A percentile compares a stretch with the other conserved stretches of the same genome.
These are phyloP conservation scores for Phytophthora pini DNA, from an alignment of 352 stramenopile genomes.

Conservation along the genomic window DNA sequence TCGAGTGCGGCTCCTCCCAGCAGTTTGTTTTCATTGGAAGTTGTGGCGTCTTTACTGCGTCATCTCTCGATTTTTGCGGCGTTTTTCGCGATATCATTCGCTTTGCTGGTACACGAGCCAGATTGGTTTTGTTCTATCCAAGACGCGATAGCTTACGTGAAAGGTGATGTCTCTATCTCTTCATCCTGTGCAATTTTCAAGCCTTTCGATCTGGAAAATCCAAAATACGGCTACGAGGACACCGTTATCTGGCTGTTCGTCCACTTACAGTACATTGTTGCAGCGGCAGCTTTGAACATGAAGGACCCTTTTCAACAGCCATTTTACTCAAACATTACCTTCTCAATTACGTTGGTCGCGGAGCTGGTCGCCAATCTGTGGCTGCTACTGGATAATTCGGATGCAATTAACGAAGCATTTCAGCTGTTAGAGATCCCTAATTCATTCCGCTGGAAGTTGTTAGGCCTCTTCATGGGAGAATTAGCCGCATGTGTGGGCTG, in stretches of 20 bases:
- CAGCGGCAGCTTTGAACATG: conserved; percentile 55
- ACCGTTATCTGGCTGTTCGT: conserved; percentile 57
- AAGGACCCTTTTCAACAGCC: conserved; percentile 54
- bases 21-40: conserved; percentile 60
- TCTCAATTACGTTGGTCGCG: conserved; percentile 29
- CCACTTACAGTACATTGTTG: conserved; percentile 50
- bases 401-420: conserved; percentile 37
- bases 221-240: conserved; percentile 41
- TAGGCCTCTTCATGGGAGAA: conserved; percentile 41
- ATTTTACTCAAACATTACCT: conserved; percentile 50
- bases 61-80: conserved; percentile 48
- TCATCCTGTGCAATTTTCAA: conserved; percentile 40
- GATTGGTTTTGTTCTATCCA: conserved; percentile 49
- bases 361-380: conserved; percentile 39
- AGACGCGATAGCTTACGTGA: conserved; percentile 29
- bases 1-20: conserved; percentile 42
- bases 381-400: conserved; percentile 41
- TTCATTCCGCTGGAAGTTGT: conserved; percentile 44
- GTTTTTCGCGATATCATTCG: conserved; percentile 44
- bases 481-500: conserved; percentile 27
- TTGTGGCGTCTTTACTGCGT: conserved; percentile 49
- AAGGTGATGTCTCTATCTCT: neutral
- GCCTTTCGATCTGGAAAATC: conserved; percentile 28
- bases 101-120: conserved; percentile 24
- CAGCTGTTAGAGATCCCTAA: conserved; percentile 39